These are phyloP conservation scores for Arthrobotrys megalospora DNA, from an alignment of 2,329 filamentous ascomycete genomes.

Conservation along the genomic window DNA sequence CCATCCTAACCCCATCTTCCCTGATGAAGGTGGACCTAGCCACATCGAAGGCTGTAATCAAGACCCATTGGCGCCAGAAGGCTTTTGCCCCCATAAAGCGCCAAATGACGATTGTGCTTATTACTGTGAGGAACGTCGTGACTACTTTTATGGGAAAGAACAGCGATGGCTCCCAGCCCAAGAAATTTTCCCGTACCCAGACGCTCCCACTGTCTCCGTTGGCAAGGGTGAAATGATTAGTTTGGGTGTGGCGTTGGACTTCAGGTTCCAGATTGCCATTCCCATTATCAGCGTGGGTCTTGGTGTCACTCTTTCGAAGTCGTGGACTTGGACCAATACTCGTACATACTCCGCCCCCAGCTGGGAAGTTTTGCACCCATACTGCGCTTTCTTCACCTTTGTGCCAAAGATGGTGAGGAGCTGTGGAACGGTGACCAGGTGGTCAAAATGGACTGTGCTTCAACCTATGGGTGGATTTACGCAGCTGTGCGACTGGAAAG, in stretches of 20 bases:
- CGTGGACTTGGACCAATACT: constrained; percentile 32
- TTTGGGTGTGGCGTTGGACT: constrained; percentile 9
- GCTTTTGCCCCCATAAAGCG: constrained; percentile 34
- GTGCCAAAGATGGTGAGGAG: constrained; percentile 55
- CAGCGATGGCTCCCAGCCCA: constrained; percentile 39
- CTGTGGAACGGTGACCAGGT: constrained; percentile 38
- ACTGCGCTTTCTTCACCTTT: constrained; percentile 53
- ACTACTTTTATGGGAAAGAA: constrained; percentile 53
- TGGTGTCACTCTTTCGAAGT: constrained; percentile 11
- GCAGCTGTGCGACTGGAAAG: constrained; percentile 8
- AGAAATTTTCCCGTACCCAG: constrained; percentile 56
- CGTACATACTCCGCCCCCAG: constrained; percentile 25
- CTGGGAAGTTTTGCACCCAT: constrained; percentile 43
- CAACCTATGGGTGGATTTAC: constrained; percentile 23
- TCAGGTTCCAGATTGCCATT: constrained; percentile 10
- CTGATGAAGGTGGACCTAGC: constrained; percentile 49
- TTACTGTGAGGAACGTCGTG: constrained; percentile 41
- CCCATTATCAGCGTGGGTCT: not conserved
- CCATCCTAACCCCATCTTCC: constrained; percentile 52
- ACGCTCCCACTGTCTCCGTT: constrained; percentile 30
- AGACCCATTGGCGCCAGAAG: constrained; percentile 25
- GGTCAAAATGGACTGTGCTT: constrained; percentile 4
- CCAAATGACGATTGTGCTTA: constrained; percentile 23
- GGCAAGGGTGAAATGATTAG: constrained; percentile 43
- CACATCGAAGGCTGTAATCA: constrained; percentile 38